Evolutionary conservation across 148 eudicot species (phyloP), one percentile per base, ranked within the genome.

Genomic region (Rhododendron vialii): DNA sequence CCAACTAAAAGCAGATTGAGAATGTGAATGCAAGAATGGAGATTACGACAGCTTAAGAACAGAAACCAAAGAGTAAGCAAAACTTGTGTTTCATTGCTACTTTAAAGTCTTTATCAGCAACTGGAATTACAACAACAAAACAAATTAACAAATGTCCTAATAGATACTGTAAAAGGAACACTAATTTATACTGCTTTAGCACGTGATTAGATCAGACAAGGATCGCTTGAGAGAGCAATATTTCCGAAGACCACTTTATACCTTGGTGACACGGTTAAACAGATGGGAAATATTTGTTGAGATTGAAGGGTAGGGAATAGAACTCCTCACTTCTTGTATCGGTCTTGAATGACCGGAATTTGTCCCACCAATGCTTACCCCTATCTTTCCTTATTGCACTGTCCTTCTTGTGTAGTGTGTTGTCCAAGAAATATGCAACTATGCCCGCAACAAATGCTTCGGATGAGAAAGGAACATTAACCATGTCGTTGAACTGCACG

Each of bases 261-360:
- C 3, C 85, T 65, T 5, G 11, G 20, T 10, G 65, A 15, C 24
- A 11, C 17, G 26, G 87, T 91, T 88, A 96, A 22, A 95, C 94
- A 4, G 99, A 92, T 35, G 99, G 99, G 92, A 96, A 96, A 87
- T 91, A 95, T 89, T 96, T 96, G 98, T 96, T 93, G 88, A 96
- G 99, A 85, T 93, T 92, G 84, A 95, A 92, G 63, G 99, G 99
- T 84, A 96, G 84, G 9, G 94, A 92, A 78, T 96, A 96, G 88
- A 95, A 94, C 81, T 96, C 99, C 86, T 95, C 98, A 67, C 99
- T 96, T 83, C 99, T 93, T 0, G 96, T 90, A 86, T 96, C 99
- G 0, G 93, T 89, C 88, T 95, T 95, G 89, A 88, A 96, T 14
- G 98, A 92, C 81, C 90, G 86, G 91, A 95, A 96, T 83, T 86